A percentile compares a stretch with the other conserved stretches of the same genome.
These are phyloP conservation scores for Triticum monococcum DNA, from an alignment of 176 grass and related monocot genomes.

Conservation along the genomic window DNA sequence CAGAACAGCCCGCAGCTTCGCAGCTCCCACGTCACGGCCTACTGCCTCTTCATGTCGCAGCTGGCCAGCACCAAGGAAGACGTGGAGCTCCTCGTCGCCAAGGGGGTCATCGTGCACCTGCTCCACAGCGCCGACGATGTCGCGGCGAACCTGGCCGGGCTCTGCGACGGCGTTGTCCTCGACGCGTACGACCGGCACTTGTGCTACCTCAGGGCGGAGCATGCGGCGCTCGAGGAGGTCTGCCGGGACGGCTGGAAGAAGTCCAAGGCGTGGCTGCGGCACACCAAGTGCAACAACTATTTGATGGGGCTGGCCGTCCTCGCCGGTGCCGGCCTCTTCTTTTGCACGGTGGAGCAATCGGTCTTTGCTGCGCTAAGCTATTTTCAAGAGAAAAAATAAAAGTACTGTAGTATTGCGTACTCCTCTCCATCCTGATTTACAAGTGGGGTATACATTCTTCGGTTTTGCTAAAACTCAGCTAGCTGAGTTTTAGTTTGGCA, in stretches of 20 bases:
- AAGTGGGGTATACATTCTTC: too few species aligned
- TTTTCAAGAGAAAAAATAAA: not conserved
- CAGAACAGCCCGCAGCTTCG: not conserved
- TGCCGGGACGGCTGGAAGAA: not conserved
- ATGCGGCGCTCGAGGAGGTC: not conserved
- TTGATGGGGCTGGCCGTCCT: not conserved
- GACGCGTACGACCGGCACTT: not conserved
- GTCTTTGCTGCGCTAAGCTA: not conserved
- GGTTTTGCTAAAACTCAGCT: too few species aligned
- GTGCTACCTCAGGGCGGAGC: not conserved
- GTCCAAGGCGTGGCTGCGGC: not conserved
- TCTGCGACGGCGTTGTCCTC: not conserved
- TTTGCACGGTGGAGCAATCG: not conserved
- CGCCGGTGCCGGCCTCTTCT: not conserved
- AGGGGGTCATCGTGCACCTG: not conserved
- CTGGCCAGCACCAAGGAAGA: not conserved
- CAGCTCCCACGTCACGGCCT: not conserved
- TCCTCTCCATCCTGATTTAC: too few species aligned
- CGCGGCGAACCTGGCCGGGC: not conserved
- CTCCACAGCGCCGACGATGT: not conserved
- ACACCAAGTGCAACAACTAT: not conserved
- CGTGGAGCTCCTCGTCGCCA: not conserved
- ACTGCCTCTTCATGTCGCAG: conserved; percentile 33
- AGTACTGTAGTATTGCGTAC: too few species aligned
- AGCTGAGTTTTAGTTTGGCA: too few species aligned